Evolutionary conservation across 371 early-diverging fungal species (phyloP).

Genomic region (Sporodiniella umbellata): DNA sequence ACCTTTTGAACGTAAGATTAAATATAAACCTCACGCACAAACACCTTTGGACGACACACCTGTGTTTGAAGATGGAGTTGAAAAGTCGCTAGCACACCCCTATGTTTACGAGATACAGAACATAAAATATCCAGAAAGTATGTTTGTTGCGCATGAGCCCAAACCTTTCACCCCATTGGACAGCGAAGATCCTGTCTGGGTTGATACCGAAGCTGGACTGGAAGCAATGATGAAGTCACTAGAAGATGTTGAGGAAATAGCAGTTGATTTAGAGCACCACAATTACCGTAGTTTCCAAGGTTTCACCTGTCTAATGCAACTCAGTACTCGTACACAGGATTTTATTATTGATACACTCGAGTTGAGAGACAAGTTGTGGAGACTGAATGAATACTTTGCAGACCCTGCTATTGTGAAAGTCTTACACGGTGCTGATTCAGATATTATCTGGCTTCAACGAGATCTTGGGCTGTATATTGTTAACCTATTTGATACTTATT

Average conservation of each 20-base stretch:
- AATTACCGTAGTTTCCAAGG: slow-evolving; percentile 93
- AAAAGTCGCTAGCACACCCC: slow-evolving; percentile 71
- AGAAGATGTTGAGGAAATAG: slow-evolving; percentile 67
- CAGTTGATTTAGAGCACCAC: slow-evolving; percentile 95
- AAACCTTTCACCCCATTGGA: slow-evolving; percentile 60
- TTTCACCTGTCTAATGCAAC: slow-evolving; percentile 92
- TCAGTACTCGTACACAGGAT: slow-evolving; percentile 88
- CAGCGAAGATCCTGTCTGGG: slow-evolving; percentile 59
- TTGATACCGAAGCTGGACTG: slow-evolving; percentile 71
- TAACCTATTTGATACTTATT: slow-evolving; percentile 94
- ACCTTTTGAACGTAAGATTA: slow-evolving; percentile 80
- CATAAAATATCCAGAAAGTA: slow-evolving; percentile 68
- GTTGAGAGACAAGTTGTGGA: slow-evolving; percentile 72
- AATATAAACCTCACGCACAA: slow-evolving; percentile 76
- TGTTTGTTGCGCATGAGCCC: slow-evolving; percentile 62
- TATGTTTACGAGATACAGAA: slow-evolving; percentile 88
- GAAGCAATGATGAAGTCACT: slow-evolving; percentile 60
- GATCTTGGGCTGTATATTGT: slow-evolving; percentile 97
- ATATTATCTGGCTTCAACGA: slow-evolving; percentile 96
- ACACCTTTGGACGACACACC: slow-evolving; percentile 62
- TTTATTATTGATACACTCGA: slow-evolving; percentile 89
- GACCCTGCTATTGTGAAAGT: slow-evolving; percentile 90
- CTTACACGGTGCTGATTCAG: slow-evolving; percentile 94
- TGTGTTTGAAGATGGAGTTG: background rate
- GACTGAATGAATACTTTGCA: slow-evolving; percentile 81